Conservation (phyloP, 2,329 filamentous ascomycete species). For the Thielaviopsis populi region DNA sequence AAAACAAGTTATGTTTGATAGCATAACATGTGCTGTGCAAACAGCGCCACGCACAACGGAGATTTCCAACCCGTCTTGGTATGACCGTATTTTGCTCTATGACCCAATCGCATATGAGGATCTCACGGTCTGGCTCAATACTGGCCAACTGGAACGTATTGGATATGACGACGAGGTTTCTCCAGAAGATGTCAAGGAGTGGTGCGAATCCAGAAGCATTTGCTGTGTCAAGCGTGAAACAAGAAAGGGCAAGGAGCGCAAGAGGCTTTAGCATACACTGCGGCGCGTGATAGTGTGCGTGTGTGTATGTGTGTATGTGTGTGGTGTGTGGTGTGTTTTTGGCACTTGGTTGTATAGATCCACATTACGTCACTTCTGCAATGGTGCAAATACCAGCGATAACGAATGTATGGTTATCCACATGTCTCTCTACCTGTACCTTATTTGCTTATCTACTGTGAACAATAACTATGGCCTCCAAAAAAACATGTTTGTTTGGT, state of each 20-base stretch:
- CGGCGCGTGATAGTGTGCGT: neutral
- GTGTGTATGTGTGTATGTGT: too few relatives aligned
- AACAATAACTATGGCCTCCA: neutral
- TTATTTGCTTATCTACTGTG: neutral
- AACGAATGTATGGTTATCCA: neutral
- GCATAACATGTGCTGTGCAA: constrained; percentile 41
- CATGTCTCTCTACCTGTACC: neutral
- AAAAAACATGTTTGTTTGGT: neutral
- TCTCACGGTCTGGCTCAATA: constrained; percentile 68
- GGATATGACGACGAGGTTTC: constrained; percentile 52
- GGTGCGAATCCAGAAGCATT: constrained; percentile 78
- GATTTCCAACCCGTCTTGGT: constrained; percentile 50
- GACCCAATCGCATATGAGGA: constrained; percentile 84
- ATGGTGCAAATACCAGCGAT: neutral
- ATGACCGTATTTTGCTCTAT: constrained; percentile 88
- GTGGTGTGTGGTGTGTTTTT: too few relatives aligned
- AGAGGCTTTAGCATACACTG: constrained; percentile 25
- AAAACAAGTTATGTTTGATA: constrained; percentile 32
- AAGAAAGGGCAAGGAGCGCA: constrained; percentile 37
- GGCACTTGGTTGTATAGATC: too few relatives aligned
- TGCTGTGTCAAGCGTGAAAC: constrained; percentile 63
- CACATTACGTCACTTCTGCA: neutral
- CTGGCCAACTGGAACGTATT: constrained; percentile 45
- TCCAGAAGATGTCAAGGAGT: constrained; percentile 57
- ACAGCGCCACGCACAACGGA: constrained; percentile 36